Evolutionary conservation across 2,329 filamentous ascomycete species (phyloP), one percentile per base, ranked within the genome.

Genomic region (Tothia fuscella): DNA sequence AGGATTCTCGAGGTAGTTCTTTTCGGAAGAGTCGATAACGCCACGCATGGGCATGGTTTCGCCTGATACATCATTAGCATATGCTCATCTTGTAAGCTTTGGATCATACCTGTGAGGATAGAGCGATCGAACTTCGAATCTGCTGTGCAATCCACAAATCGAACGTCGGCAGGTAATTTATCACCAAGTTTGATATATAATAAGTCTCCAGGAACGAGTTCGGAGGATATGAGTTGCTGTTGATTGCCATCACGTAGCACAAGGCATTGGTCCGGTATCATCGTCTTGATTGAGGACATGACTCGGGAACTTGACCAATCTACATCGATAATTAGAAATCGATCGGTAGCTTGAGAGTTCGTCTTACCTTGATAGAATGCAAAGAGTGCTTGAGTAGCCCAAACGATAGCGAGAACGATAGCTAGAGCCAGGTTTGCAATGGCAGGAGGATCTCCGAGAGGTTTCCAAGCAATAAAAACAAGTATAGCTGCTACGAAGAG

Each of bases 261-360:
- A 20, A 78, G 63, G 50, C 78, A 84, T 45, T 76, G 68, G 50
- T 85, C 81, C 0, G 82, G 82, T n/a, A 88, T 67, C 81, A 88
- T 83, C 14, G 72, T 79, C 36, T 78, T 82, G 55, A 88, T 88
- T 0, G 80, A 84, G 14, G 76, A 74, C 83, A 88, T 88, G 42
- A 86, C 81, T 4, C 78, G 67, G 1, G 74, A 80, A 0, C 80
- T 82, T 2, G 80, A 84, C 74, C 81, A 88, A 55, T 88, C 82
- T 52, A 80, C 76, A 66, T 71, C 81, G 12, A 16, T 17, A 3
- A n/a, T 31, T 24, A 41, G 28, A 16, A 20, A 9, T 9, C 5
- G 19, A 22, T 30, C 25, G 12, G 5, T 10, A n/a, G 6, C 24
- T 14, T 25, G 13, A 14, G 17, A 21, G 5, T 2, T 25, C 9